Conservation (phyloP, 2,329 filamentous ascomycete species). For the Xylaria sp. region DNA sequence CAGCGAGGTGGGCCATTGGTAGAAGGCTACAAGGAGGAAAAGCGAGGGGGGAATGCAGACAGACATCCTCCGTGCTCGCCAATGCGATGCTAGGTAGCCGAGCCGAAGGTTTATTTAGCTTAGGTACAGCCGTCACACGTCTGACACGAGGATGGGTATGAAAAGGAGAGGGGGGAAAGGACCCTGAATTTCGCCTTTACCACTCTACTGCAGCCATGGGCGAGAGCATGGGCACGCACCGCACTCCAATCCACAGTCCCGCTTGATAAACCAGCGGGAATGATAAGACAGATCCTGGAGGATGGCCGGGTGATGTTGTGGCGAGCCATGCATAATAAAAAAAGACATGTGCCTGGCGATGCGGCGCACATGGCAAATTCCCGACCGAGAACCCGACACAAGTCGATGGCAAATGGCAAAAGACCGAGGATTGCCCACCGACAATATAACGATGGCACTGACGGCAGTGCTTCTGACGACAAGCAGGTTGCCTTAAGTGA, state of each 20-base stretch:
- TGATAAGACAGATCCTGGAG: constrained; percentile 25
- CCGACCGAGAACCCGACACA: constrained; percentile 11
- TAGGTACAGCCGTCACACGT: constrained; percentile 5
- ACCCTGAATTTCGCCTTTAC: constrained; percentile 30
- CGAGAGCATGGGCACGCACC: neutral
- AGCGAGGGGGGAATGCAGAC: neutral
- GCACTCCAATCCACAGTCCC: neutral
- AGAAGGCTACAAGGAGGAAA: constrained; percentile 12
- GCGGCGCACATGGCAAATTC: constrained; percentile 34
- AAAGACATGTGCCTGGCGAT: constrained; percentile 32
- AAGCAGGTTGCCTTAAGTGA: neutral
- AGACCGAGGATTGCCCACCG: constrained; percentile 19
- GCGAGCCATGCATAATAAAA: constrained; percentile 27
- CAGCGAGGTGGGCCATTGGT: constrained; percentile 25
- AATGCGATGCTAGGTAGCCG: neutral
- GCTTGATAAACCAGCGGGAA: constrained; percentile 13
- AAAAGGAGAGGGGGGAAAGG: constrained; percentile 32
- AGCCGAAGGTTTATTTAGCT: neutral
- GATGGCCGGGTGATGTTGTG: constrained; percentile 13
- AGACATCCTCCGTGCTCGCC: constrained; percentile 12
- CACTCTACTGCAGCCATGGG: neutral
- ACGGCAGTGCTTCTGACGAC: constrained; percentile 4
- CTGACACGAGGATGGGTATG: constrained; percentile 19
- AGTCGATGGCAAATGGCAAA: constrained; percentile 17
- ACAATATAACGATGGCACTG: constrained; percentile 18